A percentile compares a stretch with the other conserved stretches of the same genome.
phyloP scores from a whole-genome alignment of 176 grass and related monocot genomes.

The Metroxylon sagu region DNA sequence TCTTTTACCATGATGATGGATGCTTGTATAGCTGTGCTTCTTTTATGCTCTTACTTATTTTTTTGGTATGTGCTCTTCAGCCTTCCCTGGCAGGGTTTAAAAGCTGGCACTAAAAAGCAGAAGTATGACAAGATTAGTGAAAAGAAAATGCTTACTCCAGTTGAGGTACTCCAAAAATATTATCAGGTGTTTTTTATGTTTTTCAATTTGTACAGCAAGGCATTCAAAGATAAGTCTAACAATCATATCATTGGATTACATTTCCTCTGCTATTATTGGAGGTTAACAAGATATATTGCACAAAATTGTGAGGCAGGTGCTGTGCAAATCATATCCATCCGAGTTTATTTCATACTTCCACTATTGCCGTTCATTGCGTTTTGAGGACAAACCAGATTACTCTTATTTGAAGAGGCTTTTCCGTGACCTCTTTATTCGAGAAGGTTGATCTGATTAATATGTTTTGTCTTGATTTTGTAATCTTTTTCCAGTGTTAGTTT shows the following conservation, averaged over 20 bases:
- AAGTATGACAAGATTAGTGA: constrained; percentile 96
- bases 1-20: neutral
- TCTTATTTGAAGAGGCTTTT: constrained; percentile 83
- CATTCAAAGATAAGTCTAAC: neutral
- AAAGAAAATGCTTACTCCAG: constrained; percentile 95
- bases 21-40: no score
- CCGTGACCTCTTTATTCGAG: constrained; percentile 75
- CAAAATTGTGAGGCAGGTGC: constrained; percentile 37
- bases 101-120: constrained; percentile 93
- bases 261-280: constrained; percentile 5
- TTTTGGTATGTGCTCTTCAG: constrained; percentile 35
- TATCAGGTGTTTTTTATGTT: neutral
- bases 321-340: constrained; percentile 85
- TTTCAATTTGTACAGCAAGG: no score
- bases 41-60: constrained; percentile 1
- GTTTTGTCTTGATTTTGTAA: no score
- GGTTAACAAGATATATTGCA: neutral
- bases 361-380: constrained; percentile 77
- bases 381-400: constrained; percentile 86
- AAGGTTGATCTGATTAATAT: constrained; percentile 37
- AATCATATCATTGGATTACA: neutral
- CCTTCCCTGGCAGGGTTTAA: constrained; percentile 91
- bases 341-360: constrained; percentile 87
- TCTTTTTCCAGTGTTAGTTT: no score
- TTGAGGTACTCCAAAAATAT: constrained; percentile 50